These are phyloP conservation scores for Pestalotiopsis sp. DNA, from an alignment of 2,329 filamentous ascomycete genomes.

Conservation along the genomic window DNA sequence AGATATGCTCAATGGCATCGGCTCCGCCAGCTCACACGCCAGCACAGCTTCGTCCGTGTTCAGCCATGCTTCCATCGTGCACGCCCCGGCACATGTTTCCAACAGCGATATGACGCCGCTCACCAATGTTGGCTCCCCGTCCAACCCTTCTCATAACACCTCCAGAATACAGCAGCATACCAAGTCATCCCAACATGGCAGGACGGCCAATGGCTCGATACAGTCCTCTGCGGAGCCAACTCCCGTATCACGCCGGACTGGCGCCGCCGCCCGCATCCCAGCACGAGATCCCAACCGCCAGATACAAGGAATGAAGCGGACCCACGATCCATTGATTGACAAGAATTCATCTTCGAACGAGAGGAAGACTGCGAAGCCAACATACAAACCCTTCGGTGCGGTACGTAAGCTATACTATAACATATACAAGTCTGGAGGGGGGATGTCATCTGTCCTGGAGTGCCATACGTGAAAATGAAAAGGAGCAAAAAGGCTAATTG, in stretches of 20 bases:
- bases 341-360: conserved; percentile 51
- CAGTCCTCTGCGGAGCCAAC: conserved; percentile 28
- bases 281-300: conserved; percentile 60
- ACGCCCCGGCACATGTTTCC: conserved; percentile 41
- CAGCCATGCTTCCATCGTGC: conserved; percentile 52
- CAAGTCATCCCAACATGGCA: conserved; percentile 50
- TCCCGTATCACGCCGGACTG: conserved; percentile 27
- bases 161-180: conserved; percentile 49
- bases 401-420: conserved; percentile 60
- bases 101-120: conserved; percentile 54
- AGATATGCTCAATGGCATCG: conserved; percentile 71
- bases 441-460: conserved; percentile 64
- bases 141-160: conserved; percentile 36
- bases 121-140: conserved; percentile 56
- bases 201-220: conserved; percentile 38
- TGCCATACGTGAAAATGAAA: conserved; percentile 34
- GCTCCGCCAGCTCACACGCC: conserved; percentile 72
- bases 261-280: conserved; percentile 46
- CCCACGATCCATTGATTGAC: conserved; percentile 58
- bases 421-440: conserved; percentile 45
- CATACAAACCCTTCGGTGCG: conserved; percentile 66
- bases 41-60: conserved; percentile 75
- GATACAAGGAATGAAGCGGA: conserved; percentile 61
- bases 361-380: conserved; percentile 61
- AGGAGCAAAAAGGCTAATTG: conserved; percentile 56